Conservation (phyloP, 2,329 filamentous ascomycete genomes). For the Cadophora luteo-olivacea region DNA sequence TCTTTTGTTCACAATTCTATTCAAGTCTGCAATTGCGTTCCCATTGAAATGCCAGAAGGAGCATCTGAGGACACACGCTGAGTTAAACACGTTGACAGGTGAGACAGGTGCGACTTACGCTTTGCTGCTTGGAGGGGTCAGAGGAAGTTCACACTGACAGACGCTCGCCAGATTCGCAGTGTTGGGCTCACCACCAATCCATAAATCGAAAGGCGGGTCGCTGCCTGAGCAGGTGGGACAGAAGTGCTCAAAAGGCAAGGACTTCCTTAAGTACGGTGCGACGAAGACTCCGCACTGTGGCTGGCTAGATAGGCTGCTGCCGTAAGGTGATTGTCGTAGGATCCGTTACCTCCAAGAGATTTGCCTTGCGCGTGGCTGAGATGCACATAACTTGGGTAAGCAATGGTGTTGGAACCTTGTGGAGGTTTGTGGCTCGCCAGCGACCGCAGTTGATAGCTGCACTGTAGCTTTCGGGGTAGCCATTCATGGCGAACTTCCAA, state of each 20-base stretch:
- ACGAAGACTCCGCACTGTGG: slow-evolving; percentile 4
- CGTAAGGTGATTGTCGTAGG: not conserved
- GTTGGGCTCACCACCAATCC: not conserved
- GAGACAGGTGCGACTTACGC: not conserved
- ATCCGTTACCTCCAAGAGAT: not conserved
- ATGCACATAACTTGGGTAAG: not conserved
- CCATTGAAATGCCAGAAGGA: slow-evolving; percentile 4
- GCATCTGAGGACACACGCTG: not conserved
- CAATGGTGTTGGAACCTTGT: not conserved
- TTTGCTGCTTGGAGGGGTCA: not conserved
- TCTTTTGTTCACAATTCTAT: not conserved
- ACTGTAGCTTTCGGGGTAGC: not conserved
- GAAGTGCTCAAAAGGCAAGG: not conserved
- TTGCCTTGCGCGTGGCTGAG: not conserved
- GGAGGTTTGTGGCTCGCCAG: not conserved
- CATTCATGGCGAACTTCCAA: slow-evolving; percentile 5
- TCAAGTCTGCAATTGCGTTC: not conserved
- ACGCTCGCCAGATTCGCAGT: not conserved
- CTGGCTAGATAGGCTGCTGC: not conserved
- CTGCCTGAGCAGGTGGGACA: not conserved
- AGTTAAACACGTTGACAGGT: not conserved
- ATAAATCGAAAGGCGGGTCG: not conserved
- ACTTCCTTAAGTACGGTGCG: not conserved
- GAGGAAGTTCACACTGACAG: not conserved
- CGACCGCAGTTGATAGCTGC: not conserved